Evolutionary conservation across 2,329 filamentous ascomycete genomes (phyloP).

Genomic region (Talaromyces amestolkiae): DNA sequence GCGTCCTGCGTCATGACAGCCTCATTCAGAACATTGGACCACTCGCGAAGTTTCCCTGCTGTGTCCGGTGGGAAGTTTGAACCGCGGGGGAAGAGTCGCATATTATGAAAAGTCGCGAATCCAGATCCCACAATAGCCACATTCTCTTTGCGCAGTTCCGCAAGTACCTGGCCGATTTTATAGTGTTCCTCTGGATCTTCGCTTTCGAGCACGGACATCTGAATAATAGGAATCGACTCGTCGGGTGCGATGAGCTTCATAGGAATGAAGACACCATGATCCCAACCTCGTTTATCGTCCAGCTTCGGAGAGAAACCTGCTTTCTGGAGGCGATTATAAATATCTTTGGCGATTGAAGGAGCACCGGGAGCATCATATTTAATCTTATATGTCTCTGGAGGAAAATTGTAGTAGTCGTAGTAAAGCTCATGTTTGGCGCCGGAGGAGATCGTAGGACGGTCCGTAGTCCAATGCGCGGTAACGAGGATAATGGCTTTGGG

Average conservation of each 20-base stretch:
- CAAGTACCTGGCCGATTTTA: conserved; percentile 17
- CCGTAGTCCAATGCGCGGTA: conserved; percentile 20
- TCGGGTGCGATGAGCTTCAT: conserved; percentile 15
- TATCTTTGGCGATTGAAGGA: conserved; percentile 15
- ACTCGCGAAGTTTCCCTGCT: conserved; percentile 11
- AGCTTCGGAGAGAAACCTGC: conserved; percentile 15
- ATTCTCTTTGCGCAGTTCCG: conserved; percentile 18
- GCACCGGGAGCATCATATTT: conserved; percentile 18
- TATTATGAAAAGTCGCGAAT: conserved; percentile 18
- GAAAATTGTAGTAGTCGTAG: conserved; percentile 20
- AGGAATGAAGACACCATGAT: conserved; percentile 20
- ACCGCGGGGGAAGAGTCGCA: conserved; percentile 14
- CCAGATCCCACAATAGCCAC: conserved; percentile 19
- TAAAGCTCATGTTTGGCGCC: conserved; percentile 16
- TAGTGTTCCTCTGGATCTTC: conserved; percentile 17
- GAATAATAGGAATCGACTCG: conserved; percentile 17
- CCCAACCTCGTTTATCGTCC: conserved; percentile 18
- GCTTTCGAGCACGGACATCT: conserved; percentile 19
- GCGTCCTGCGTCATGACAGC: conserved; percentile 15
- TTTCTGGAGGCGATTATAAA: conserved; percentile 13
- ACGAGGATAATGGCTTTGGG: conserved; percentile 20
- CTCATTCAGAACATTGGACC: conserved; percentile 15
- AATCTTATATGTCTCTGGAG: conserved; percentile 18
- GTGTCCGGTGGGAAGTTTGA: neutral
- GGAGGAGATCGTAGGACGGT: conserved; percentile 17